phyloP scores from a whole-genome alignment of 2,329 filamentous ascomycete genomes.

The Fusarium dlaminii region DNA sequence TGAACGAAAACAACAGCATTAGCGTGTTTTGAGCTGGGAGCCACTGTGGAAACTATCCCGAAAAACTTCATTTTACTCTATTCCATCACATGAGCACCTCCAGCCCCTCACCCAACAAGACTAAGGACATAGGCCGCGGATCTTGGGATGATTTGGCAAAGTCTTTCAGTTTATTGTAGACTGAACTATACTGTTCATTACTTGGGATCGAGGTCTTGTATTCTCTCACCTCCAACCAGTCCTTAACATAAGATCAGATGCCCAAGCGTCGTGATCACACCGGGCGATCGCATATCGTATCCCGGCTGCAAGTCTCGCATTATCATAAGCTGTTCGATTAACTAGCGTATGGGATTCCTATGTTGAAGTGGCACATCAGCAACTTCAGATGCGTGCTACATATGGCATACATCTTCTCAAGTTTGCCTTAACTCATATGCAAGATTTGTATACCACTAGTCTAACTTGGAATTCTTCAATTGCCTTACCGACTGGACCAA shows the following conservation, averaged over 20 bases:
- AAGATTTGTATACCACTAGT: neutral
- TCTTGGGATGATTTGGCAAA: neutral
- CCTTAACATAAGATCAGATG: neutral
- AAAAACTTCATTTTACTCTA: constrained; percentile 12
- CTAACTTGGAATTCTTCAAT: neutral
- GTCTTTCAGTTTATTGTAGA: neutral
- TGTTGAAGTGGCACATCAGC: neutral
- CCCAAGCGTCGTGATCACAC: neutral
- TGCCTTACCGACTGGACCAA: neutral
- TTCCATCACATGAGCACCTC: neutral
- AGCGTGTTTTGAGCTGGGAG: neutral
- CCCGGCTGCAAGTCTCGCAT: neutral
- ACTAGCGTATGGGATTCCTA: neutral
- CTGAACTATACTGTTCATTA: neutral
- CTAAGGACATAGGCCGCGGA: neutral
- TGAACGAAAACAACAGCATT: constrained; percentile 21
- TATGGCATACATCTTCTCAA: neutral
- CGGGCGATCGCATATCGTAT: neutral
- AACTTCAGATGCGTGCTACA: neutral
- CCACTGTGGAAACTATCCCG: constrained; percentile 21
- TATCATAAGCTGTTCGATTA: neutral
- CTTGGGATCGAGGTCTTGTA: neutral
- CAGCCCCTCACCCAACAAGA: neutral
- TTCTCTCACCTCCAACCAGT: neutral
- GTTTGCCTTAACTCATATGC: constrained; percentile 1